Conservation (phyloP, 352 stramenopile genomes). For the Phytophthora litchii region DNA sequence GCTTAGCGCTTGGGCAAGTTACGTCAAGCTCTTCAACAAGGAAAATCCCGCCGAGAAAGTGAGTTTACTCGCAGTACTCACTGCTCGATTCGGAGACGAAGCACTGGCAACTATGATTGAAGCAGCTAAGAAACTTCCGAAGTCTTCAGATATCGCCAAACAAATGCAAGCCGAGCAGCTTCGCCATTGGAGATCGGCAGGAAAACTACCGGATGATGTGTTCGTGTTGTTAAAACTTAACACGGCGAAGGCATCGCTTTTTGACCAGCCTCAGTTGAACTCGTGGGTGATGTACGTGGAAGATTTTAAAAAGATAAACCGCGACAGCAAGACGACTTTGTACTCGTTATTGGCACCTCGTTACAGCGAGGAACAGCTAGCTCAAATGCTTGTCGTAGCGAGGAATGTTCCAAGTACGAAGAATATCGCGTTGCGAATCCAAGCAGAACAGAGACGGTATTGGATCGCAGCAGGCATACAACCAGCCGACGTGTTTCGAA, state of each 20-base stretch:
- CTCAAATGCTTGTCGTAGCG: conserved; percentile 9
- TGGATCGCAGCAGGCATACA: background rate
- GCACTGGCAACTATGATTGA: conserved; percentile 16
- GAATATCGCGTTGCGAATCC: background rate
- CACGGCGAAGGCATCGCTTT: conserved; percentile 2
- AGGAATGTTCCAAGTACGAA: background rate
- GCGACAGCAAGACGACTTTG: conserved; percentile 3
- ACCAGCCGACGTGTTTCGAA: conserved; percentile 3
- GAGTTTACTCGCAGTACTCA: conserved; percentile 14
- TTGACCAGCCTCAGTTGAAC: conserved; percentile 16
- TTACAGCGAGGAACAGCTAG: conserved; percentile 1
- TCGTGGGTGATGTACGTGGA: conserved; percentile 19
- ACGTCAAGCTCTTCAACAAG: conserved; percentile 26
- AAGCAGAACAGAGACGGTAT: conserved; percentile 1
- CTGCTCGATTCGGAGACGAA: conserved; percentile 19
- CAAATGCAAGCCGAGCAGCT: conserved; percentile 9
- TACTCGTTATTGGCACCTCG: background rate
- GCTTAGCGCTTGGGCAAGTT: conserved; percentile 11
- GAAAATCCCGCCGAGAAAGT: conserved; percentile 13
- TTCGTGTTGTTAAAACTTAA: conserved; percentile 20
- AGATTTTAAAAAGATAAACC: conserved; percentile 10
- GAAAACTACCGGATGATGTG: conserved; percentile 12
- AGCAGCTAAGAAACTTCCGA: conserved; percentile 14
- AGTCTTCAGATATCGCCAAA: background rate
- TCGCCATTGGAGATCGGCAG: conserved; percentile 1